Evolutionary conservation across 2,329 filamentous ascomycete genomes (phyloP).

Genomic region (Aspergillus ochraceoroseus): DNA sequence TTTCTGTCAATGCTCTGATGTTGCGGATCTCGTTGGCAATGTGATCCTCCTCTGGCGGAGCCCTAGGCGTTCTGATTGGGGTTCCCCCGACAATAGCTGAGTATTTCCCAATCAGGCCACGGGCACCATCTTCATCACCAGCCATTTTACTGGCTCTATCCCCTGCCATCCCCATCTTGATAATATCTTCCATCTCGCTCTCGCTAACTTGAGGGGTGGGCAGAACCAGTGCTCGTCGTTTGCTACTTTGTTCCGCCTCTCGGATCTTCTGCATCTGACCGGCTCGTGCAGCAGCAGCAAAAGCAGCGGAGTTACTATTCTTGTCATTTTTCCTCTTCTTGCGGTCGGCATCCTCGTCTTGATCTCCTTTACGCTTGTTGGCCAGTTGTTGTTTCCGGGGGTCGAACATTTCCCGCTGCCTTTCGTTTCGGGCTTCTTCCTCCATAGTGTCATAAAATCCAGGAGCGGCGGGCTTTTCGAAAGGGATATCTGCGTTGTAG

Average conservation of each 20-base stretch:
- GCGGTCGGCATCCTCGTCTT: slow-evolving; percentile 70
- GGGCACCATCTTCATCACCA: slow-evolving; percentile 74
- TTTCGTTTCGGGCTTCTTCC: slow-evolving; percentile 75
- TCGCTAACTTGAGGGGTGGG: slow-evolving; percentile 90
- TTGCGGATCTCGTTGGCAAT: slow-evolving; percentile 96
- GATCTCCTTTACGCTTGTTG: slow-evolving; percentile 89
- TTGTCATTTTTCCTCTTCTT: slow-evolving; percentile 90
- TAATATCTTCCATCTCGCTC: slow-evolving; percentile 88
- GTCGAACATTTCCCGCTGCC: slow-evolving; percentile 78
- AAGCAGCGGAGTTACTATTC: slow-evolving; percentile 67
- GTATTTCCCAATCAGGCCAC: slow-evolving; percentile 83
- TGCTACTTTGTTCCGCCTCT: slow-evolving; percentile 95
- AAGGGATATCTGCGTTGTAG: slow-evolving; percentile 98
- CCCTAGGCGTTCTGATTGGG: slow-evolving; percentile 86
- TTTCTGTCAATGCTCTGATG: slow-evolving; percentile 85
- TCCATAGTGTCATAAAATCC: slow-evolving; percentile 93
- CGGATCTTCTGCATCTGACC: slow-evolving; percentile 91
- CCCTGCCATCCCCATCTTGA: slow-evolving; percentile 96
- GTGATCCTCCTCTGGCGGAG: slow-evolving; percentile 86
- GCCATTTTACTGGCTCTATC: slow-evolving; percentile 75
- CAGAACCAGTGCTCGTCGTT: slow-evolving; percentile 74
- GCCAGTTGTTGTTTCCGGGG: slow-evolving; percentile 85
- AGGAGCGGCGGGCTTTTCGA: slow-evolving; percentile 81
- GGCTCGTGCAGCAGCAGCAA: slow-evolving; percentile 84
- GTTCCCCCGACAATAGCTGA: slow-evolving; percentile 72